Percentiles rank a stretch among this genome's conserved stretches.
Evolutionary conservation across 768 basidiomycete genomes (phyloP).

Genomic region (Lactarius evosmus): DNA sequence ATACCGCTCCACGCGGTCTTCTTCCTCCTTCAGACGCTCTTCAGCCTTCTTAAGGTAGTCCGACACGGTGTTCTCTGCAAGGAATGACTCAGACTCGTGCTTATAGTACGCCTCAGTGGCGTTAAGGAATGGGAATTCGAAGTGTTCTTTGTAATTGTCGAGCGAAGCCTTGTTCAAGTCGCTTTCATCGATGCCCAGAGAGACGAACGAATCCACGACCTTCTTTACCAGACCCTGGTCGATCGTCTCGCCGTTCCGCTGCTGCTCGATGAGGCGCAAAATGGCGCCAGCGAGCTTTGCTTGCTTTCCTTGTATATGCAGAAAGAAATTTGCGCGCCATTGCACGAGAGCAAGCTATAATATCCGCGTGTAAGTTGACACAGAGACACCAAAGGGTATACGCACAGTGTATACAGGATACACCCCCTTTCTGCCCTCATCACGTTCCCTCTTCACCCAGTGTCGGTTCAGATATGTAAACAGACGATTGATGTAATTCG

Average conservation of each 20-base stretch:
- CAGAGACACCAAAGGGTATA: constrained; percentile 18
- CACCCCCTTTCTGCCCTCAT: constrained; percentile 92
- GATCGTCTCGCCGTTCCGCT: constrained; percentile 91
- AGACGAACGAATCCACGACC: constrained; percentile 93
- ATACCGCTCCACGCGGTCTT: constrained; percentile 92
- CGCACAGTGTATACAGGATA: constrained; percentile 94
- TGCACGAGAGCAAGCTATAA: constrained; percentile 86
- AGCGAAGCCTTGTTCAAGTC: constrained; percentile 92
- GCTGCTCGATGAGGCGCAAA: constrained; percentile 84
- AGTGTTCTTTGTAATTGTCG: constrained; percentile 88
- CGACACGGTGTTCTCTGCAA: constrained; percentile 82
- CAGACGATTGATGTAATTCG: constrained; percentile 94
- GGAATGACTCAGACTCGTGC: constrained; percentile 86
- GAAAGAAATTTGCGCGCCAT: constrained; percentile 92
- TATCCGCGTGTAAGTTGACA: constrained; percentile 9
- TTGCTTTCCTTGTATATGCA: constrained; percentile 78
- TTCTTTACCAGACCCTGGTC: constrained; percentile 92
- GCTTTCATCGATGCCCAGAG: constrained; percentile 87
- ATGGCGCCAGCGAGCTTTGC: constrained; percentile 84
- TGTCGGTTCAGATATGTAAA: constrained; percentile 99
- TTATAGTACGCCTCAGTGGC: constrained; percentile 91
- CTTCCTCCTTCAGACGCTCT: constrained; percentile 88
- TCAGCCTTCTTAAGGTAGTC: constrained; percentile 97
- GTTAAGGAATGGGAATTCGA: constrained; percentile 84
- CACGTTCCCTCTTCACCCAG: constrained; percentile 98